These are phyloP conservation scores for Curvularia hawaiiensis DNA, from an alignment of 2,329 filamentous ascomycete genomes.

Conservation along the genomic window DNA sequence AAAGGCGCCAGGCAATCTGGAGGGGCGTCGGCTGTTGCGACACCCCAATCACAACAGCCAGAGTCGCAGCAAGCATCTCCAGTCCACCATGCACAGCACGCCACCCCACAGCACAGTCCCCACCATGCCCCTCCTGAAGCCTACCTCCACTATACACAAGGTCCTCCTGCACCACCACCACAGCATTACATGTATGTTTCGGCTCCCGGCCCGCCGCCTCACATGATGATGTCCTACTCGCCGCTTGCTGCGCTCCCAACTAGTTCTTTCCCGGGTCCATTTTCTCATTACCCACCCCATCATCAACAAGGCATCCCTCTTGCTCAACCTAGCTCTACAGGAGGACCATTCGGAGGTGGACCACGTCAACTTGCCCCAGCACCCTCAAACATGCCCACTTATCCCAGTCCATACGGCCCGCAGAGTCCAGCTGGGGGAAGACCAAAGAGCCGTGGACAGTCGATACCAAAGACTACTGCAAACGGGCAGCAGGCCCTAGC, in stretches of 20 bases:
- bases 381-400: constrained; percentile 28
- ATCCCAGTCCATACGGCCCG: constrained; percentile 41
- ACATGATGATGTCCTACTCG: constrained; percentile 35
- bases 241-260: constrained; percentile 35
- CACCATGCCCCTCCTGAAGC: constrained; percentile 28
- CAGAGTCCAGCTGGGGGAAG: constrained; percentile 27
- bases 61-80: constrained; percentile 26
- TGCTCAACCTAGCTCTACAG: constrained; percentile 18
- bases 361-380: constrained; percentile 34
- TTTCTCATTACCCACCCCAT: constrained; percentile 17
- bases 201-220: constrained; percentile 26
- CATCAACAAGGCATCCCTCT: constrained; percentile 18
- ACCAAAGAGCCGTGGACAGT: constrained; percentile 31
- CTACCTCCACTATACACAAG: constrained; percentile 24
- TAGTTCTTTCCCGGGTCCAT: constrained; percentile 20
- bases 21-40: constrained; percentile 24
- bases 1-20: constrained; percentile 29
- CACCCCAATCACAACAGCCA: constrained; percentile 22
- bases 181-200: constrained; percentile 29
- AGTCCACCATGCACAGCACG: constrained; percentile 18
- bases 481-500: constrained; percentile 36
- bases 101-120: constrained; percentile 20
- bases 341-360: constrained; percentile 10
- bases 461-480: constrained; percentile 13
- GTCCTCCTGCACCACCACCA: constrained; percentile 28